These are phyloP conservation scores for Ogataea haglerorum DNA, from an alignment of 805 yeast species.

Conservation along the genomic window DNA sequence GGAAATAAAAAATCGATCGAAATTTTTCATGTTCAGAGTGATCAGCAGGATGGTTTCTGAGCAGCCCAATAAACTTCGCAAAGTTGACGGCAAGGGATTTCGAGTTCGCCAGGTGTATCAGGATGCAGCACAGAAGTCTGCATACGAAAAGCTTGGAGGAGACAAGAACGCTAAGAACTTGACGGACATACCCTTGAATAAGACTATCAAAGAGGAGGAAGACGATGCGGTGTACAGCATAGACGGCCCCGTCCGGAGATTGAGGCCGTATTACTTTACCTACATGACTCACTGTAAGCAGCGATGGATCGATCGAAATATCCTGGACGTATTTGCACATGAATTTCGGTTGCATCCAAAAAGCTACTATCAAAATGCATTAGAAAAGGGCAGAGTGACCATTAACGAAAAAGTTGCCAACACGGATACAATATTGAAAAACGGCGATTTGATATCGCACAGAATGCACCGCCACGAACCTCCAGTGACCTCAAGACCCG, in stretches of 20 bases:
- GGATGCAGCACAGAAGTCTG: slow-evolving; percentile 41
- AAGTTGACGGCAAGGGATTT: slow-evolving; percentile 46
- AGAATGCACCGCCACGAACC: slow-evolving; percentile 89
- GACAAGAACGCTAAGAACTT: slow-evolving; percentile 17
- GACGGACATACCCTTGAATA: slow-evolving; percentile 20
- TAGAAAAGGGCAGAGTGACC: slow-evolving; percentile 64
- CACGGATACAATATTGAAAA: slow-evolving; percentile 61
- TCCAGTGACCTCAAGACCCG: slow-evolving; percentile 58
- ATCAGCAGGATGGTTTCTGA: slow-evolving; percentile 5
- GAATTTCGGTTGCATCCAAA: slow-evolving; percentile 83
- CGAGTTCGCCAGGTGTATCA: slow-evolving; percentile 41
- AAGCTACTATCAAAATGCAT: slow-evolving; percentile 56
- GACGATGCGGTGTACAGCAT: slow-evolving; percentile 55
- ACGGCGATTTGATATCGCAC: slow-evolving; percentile 83
- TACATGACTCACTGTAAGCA: slow-evolving; percentile 87
- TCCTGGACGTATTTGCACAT: slow-evolving; percentile 73
- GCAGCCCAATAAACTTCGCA: slow-evolving; percentile 15
- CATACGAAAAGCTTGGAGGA: slow-evolving; percentile 41
- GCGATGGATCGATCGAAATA: slow-evolving; percentile 84
- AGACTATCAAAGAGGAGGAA: slow-evolving; percentile 48
- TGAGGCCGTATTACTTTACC: slow-evolving; percentile 83
- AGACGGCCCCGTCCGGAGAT: slow-evolving; percentile 63
- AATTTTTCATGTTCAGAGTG: slow-evolving; percentile 4
- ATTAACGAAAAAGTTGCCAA: slow-evolving; percentile 66
- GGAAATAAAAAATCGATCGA: neutral